Conservation (phyloP, 139 green algal species). For the Coccomyxa sp. region DNA sequence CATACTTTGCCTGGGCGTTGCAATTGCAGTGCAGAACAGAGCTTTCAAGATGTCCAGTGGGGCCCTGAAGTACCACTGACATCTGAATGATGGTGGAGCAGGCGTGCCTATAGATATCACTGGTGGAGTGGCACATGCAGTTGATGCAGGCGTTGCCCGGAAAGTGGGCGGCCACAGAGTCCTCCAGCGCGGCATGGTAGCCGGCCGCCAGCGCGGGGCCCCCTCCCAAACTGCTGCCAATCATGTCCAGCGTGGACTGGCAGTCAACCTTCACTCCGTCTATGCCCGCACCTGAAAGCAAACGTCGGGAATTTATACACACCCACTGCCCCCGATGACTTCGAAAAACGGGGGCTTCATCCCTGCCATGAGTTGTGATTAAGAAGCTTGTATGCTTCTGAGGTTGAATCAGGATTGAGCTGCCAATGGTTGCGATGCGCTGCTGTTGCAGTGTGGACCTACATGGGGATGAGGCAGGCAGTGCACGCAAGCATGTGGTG, state of each 20-base stretch:
- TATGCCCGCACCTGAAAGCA: conserved; percentile 6
- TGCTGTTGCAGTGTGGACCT: too few species aligned
- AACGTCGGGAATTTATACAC: too few species aligned
- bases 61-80: not conserved
- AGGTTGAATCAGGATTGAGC: too few species aligned
- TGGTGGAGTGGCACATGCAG: conserved; percentile 98
- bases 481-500: too few species aligned
- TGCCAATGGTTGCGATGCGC: too few species aligned
- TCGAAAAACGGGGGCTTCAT: too few species aligned
- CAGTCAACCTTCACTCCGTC: conserved; percentile 92
- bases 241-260: conserved; percentile 64
- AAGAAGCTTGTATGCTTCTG: too few species aligned
- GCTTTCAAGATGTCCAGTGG: not conserved
- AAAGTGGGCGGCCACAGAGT: conserved; percentile 73
- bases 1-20: not conserved
- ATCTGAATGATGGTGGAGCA: not conserved
- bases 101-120: conserved; percentile 77
- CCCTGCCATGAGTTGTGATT: too few species aligned
- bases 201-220: conserved; percentile 42
- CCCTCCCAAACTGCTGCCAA: conserved; percentile 51
- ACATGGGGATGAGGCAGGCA: too few species aligned
- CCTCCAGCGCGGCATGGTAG: conserved; percentile 77
- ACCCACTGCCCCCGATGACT: too few species aligned
- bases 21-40: not conserved
- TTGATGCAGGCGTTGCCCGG: conserved; percentile 89